Evolutionary conservation across 169 alveolate genomes (phyloP).

Genomic region (Besnoitia besnoiti): DNA sequence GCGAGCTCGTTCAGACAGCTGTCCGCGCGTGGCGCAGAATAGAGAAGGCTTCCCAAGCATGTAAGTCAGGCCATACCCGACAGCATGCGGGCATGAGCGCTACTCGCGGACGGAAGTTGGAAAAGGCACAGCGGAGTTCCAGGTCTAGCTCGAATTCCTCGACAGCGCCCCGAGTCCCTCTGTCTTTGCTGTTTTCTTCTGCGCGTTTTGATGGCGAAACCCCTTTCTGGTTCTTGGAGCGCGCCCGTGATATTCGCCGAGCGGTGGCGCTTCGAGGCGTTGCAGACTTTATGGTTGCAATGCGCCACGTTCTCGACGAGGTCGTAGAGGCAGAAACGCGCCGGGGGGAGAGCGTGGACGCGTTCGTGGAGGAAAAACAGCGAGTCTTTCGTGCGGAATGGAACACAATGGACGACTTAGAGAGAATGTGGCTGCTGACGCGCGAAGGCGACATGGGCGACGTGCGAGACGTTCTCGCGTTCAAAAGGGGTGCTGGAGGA

Average conservation of each 20-base stretch:
- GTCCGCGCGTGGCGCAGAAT: constrained; percentile 9
- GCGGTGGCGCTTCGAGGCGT: constrained; percentile 24
- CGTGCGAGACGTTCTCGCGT: background rate
- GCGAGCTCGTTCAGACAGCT: constrained; percentile 3
- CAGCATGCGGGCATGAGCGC: too few species aligned
- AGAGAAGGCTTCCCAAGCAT: background rate
- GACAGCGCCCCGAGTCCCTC: too few species aligned
- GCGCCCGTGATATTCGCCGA: constrained; percentile 29
- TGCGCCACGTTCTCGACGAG: background rate
- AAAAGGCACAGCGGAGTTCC: too few species aligned
- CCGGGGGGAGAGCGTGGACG: background rate
- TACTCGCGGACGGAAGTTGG: too few species aligned
- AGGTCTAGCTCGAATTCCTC: too few species aligned
- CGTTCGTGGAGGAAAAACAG: background rate
- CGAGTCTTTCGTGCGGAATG: background rate
- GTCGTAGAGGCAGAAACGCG: background rate
- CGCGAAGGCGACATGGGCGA: constrained; percentile 7
- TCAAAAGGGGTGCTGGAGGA: background rate
- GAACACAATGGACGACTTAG: constrained; percentile 1
- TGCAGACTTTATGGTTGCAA: constrained; percentile 31
- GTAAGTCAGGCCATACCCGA: background rate
- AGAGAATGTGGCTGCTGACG: constrained; percentile 22
- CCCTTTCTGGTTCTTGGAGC: constrained; percentile 16
- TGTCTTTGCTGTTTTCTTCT: background rate
- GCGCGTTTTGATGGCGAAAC: background rate